Conservation (phyloP, 805 yeast genomes). For the Cyberlindnera suaveolens region DNA sequence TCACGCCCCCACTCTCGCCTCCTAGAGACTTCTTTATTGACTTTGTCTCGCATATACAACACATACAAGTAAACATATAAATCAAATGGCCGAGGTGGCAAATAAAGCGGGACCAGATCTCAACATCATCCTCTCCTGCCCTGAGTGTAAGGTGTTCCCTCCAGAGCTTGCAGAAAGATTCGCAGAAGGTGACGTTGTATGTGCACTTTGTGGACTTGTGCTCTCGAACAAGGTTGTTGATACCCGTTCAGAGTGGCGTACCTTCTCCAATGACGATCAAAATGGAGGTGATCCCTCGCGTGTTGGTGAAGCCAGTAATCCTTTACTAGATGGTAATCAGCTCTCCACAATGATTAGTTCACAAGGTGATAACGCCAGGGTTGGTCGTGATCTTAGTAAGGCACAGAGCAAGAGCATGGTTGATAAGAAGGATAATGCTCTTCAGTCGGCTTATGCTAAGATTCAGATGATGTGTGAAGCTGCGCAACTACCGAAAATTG, state of each 20-base stretch:
- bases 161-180: conserved; percentile 93
- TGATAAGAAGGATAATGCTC: conserved; percentile 81
- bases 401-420: conserved; percentile 83
- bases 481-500: conserved; percentile 87
- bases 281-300: conserved; percentile 98
- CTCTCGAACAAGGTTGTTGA: conserved; percentile 89
- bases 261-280: conserved; percentile 95
- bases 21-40: neutral
- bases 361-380: conserved; percentile 70
- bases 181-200: conserved; percentile 97
- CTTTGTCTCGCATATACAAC: neutral
- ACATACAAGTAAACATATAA: neutral
- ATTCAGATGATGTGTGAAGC: conserved; percentile 97
- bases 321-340: conserved; percentile 84
- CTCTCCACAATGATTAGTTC: conserved; percentile 88
- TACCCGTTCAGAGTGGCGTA: conserved; percentile 97
- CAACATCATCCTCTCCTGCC: conserved; percentile 86
- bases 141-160: conserved; percentile 93
- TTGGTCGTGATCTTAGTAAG: conserved; percentile 84
- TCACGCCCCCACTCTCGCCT: neutral
- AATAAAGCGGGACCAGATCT: conserved; percentile 62
- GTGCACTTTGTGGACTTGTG: conserved; percentile 94
- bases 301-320: conserved; percentile 97
- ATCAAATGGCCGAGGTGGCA: conserved; percentile 5
- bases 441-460: conserved; percentile 83